Conservation (phyloP, 306 rosid species). For the Acacia acuminata region DNA sequence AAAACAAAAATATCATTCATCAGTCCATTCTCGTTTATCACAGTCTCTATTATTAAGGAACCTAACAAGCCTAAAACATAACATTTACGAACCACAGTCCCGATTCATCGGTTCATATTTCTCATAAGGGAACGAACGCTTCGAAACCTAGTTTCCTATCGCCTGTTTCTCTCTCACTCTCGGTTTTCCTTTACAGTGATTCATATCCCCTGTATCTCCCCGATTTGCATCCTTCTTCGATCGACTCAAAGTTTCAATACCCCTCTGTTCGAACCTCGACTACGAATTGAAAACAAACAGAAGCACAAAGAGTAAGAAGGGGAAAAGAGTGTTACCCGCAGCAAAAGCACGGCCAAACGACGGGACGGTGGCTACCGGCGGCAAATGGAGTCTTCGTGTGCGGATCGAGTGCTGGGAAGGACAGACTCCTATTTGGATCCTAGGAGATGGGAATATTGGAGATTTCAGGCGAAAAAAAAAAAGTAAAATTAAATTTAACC, state of each 20-base stretch:
- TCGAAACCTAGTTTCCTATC: neutral
- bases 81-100: neutral
- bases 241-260: neutral
- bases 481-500: too few species aligned
- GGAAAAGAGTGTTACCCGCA: neutral
- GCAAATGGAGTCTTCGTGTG: neutral
- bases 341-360: neutral
- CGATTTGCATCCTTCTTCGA: neutral
- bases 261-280: neutral
- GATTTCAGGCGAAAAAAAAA: neutral
- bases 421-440: neutral
- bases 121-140: neutral
- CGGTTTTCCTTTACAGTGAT: neutral
- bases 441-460: neutral
- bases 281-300: neutral
- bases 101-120: neutral
- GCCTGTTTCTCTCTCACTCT: neutral
- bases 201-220: neutral
- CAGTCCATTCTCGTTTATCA: neutral
- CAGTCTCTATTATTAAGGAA: neutral
- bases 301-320: neutral
- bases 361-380: neutral
- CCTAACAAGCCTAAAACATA: constrained; percentile 5
- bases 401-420: neutral
- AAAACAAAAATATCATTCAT: neutral